Conservation (phyloP, 768 basidiomycete species). For the Boletus rufocinnamomeus region DNA sequence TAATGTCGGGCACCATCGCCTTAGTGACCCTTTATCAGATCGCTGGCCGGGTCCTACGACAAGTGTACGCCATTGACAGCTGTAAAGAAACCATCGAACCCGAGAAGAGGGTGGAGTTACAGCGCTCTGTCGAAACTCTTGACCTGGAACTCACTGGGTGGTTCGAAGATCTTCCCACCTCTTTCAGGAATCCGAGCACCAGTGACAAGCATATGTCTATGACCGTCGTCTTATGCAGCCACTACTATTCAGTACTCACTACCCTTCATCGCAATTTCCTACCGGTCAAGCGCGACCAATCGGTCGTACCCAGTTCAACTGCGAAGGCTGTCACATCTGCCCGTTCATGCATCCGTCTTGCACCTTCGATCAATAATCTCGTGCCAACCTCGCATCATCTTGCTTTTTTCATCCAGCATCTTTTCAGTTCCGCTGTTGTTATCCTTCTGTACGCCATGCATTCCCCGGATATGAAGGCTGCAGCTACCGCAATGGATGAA, state of each 20-base stretch:
- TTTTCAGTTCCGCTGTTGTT: constrained; percentile 88
- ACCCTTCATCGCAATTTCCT: constrained; percentile 88
- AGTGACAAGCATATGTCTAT: constrained; percentile 83
- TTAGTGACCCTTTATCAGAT: constrained; percentile 82
- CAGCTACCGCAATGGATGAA: constrained; percentile 79
- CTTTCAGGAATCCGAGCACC: constrained; percentile 72
- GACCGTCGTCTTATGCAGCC: constrained; percentile 83
- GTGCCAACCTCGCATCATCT: constrained; percentile 86
- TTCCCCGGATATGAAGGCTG: constrained; percentile 61
- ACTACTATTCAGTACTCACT: constrained; percentile 86
- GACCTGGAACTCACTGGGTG: constrained; percentile 79
- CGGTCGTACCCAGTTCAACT: constrained; percentile 69
- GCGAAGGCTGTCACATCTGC: constrained; percentile 82
- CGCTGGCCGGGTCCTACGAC: constrained; percentile 75
- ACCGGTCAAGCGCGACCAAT: constrained; percentile 74
- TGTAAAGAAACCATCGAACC: constrained; percentile 74
- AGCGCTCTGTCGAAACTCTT: constrained; percentile 73
- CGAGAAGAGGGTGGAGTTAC: constrained; percentile 74
- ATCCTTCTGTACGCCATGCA: constrained; percentile 87
- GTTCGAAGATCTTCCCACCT: constrained; percentile 75
- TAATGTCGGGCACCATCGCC: constrained; percentile 83
- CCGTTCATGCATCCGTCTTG: constrained; percentile 81
- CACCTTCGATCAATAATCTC: constrained; percentile 80
- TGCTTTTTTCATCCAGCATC: constrained; percentile 86
- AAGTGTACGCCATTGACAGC: constrained; percentile 80